A percentile compares a stretch with the other conserved stretches of the same genome.
Evolutionary conservation across 139 green algal genomes (phyloP).

Genomic region (Chlamydomonas sphaeroides): DNA sequence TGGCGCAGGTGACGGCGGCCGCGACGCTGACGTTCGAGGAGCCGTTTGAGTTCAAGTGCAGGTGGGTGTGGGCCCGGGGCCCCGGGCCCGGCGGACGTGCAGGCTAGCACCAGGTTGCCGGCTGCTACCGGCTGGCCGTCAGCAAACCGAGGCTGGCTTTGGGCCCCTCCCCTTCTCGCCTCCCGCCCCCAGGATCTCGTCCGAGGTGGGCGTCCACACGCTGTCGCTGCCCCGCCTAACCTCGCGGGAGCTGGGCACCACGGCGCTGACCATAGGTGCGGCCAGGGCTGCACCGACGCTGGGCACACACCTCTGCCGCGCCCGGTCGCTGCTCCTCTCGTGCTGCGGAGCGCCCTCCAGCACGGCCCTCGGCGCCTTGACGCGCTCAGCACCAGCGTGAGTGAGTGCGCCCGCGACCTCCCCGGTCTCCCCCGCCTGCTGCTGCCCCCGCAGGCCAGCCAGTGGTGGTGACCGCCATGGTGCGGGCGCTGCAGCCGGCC

Average conservation of each 20-base stretch:
- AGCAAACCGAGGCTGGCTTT: too few species aligned
- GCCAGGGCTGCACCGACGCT: background rate
- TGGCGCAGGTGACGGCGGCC: slow-evolving; percentile 33
- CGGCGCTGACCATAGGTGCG: slow-evolving; percentile 41
- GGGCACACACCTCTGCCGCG: too few species aligned
- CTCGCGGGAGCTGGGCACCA: slow-evolving; percentile 14
- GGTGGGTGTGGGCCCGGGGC: too few species aligned
- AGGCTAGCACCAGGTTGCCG: too few species aligned
- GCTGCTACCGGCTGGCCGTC: too few species aligned
- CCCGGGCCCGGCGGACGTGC: too few species aligned
- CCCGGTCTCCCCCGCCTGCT: background rate
- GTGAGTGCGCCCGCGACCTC: too few species aligned
- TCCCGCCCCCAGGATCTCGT: slow-evolving; percentile 23
- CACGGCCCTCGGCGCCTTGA: too few species aligned
- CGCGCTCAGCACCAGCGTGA: too few species aligned
- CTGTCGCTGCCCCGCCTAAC: slow-evolving; percentile 32
- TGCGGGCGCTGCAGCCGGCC: slow-evolving; percentile 43
- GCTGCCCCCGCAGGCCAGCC: slow-evolving; percentile 40
- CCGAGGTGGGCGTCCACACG: slow-evolving; percentile 54
- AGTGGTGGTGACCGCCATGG: slow-evolving; percentile 45
- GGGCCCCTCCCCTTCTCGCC: background rate
- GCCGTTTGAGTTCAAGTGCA: slow-evolving; percentile 59
- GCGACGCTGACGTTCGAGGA: slow-evolving; percentile 43
- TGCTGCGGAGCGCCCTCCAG: too few species aligned
- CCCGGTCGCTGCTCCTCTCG: too few species aligned